A percentile compares a stretch with the other conserved stretches of the same genome.
phyloP scores from a whole-genome alignment of 441 rosid genomes.

The Brassica balearica region DNA sequence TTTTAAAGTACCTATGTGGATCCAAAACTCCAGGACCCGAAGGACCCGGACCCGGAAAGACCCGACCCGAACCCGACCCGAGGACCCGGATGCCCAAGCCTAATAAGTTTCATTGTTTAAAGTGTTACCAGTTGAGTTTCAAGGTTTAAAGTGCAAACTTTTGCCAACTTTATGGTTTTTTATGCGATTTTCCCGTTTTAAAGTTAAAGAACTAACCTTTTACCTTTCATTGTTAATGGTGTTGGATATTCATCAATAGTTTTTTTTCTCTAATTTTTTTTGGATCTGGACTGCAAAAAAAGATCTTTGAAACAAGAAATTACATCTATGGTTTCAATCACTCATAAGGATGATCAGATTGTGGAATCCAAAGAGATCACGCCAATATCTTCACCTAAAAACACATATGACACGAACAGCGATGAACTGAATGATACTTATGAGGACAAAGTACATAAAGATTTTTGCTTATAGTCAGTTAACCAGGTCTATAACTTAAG shows the following conservation, averaged over 20 bases:
- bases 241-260: neutral
- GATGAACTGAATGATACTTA: neutral
- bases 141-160: too few species aligned
- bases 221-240: neutral
- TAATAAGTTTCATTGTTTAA: too few species aligned
- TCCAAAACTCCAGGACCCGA: too few species aligned
- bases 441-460: neutral
- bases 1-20: too few species aligned
- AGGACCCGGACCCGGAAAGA: too few species aligned
- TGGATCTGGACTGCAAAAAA: too few species aligned
- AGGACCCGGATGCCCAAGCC: too few species aligned
- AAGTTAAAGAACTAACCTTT: neutral
- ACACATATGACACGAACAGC: neutral
- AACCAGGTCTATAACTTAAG: neutral
- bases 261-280: neutral
- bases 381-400: neutral
- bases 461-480: slow-evolving; percentile 5
- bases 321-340: neutral
- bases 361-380: neutral
- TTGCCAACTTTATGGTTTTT: too few species aligned
- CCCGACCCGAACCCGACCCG: too few species aligned
- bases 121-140: too few species aligned
- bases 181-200: too few species aligned
- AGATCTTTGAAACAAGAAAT: neutral
- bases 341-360: neutral